These are phyloP conservation scores for Emericellopsis atlantica DNA, from an alignment of 2,329 filamentous ascomycete species.

Conservation along the genomic window DNA sequence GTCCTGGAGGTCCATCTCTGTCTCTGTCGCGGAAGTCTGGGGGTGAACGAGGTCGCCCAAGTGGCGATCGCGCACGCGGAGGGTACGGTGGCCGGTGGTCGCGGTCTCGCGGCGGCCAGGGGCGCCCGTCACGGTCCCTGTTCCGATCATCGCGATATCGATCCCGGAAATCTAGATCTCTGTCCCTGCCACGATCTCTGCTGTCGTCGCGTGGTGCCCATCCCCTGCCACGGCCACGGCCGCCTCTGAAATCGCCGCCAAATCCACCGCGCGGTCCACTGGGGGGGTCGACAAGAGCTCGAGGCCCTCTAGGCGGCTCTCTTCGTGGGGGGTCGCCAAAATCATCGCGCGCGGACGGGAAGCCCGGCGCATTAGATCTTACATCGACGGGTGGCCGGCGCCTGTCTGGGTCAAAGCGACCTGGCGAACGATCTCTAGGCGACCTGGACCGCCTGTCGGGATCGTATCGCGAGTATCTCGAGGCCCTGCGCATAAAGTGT, in stretches of 20 bases:
- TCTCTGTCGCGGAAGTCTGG: constrained; percentile 52
- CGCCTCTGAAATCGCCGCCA: constrained; percentile 47
- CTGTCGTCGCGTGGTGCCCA: constrained; percentile 53
- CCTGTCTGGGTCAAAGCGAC: constrained; percentile 55
- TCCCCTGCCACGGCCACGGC: constrained; percentile 38
- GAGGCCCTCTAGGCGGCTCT: constrained; percentile 72
- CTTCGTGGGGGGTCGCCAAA: constrained; percentile 44
- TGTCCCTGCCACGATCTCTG: constrained; percentile 44
- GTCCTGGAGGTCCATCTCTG: constrained; percentile 43
- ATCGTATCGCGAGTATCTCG: constrained; percentile 49
- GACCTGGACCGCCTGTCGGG: constrained; percentile 51
- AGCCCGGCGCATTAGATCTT: constrained; percentile 43
- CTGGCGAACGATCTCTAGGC: constrained; percentile 57
- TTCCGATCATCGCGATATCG: constrained; percentile 47
- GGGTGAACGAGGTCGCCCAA: constrained; percentile 50
- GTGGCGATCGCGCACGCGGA: too few relatives aligned
- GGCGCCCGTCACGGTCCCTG: constrained; percentile 37
- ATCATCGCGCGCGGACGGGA: constrained; percentile 44
- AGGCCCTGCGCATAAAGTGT: constrained; percentile 23
- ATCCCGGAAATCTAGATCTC: constrained; percentile 47
- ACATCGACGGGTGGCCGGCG: constrained; percentile 52
- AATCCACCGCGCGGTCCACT: constrained; percentile 57
- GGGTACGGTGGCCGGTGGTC: constrained; percentile 30
- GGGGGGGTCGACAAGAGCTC: constrained; percentile 61
- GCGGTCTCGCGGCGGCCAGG: constrained; percentile 11